Evolutionary conservation across 176 grass and related monocot species (phyloP).

Genomic region (Eragrostis curvula): DNA sequence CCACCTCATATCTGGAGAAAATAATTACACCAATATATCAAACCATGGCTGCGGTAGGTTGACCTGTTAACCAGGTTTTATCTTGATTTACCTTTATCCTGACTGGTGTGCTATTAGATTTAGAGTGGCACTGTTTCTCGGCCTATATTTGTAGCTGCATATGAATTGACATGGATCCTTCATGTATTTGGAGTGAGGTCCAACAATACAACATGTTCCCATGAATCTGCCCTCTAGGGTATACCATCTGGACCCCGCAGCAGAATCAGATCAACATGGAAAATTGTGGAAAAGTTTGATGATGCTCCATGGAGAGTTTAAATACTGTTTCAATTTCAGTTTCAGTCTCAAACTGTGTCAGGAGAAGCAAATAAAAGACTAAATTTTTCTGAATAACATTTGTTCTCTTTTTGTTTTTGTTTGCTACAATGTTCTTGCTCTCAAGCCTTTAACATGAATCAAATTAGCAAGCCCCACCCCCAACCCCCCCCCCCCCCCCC

Average conservation of each 20-base stretch:
- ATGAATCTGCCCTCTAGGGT: constrained; percentile 10
- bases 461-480: too few species aligned
- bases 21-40: constrained; percentile 91
- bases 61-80: constrained; percentile 7
- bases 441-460: not conserved
- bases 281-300: not conserved
- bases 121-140: not conserved
- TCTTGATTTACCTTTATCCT: constrained; percentile 36
- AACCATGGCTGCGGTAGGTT: constrained; percentile 70
- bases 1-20: constrained; percentile 69
- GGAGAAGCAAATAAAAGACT: not conserved
- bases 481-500: too few species aligned
- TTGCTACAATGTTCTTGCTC: constrained; percentile 2
- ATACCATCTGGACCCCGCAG: not conserved
- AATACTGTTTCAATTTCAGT: not conserved
- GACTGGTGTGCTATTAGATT: constrained; percentile 6
- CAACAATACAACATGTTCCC: not conserved
- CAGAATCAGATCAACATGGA: not conserved
- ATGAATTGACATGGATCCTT: constrained; percentile 12
- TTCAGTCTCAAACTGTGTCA: not conserved
- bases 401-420: not conserved
- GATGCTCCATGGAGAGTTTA: not conserved
- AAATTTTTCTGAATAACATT: not conserved
- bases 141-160: constrained; percentile 3
- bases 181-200: not conserved